phyloP scores from a whole-genome alignment of 2,329 filamentous ascomycete genomes.

The Ceratocystis huliohia region DNA sequence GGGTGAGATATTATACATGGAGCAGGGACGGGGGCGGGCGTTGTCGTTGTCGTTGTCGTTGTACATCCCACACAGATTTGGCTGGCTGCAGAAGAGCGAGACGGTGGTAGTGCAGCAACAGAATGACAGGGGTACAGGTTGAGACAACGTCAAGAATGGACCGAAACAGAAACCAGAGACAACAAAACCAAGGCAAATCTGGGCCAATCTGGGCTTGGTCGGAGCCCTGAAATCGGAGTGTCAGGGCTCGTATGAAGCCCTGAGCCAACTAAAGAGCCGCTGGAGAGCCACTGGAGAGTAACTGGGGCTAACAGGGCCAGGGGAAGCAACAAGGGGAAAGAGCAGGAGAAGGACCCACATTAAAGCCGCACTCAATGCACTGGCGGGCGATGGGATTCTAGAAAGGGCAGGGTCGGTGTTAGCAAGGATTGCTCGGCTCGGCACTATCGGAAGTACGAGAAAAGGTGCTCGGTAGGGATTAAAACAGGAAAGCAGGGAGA shows the following conservation, averaged over 20 bases:
- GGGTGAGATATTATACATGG: background rate
- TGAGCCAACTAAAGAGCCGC: too few species aligned
- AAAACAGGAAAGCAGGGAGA: constrained; percentile 3
- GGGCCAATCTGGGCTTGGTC: background rate
- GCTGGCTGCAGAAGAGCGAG: background rate
- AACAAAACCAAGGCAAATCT: background rate
- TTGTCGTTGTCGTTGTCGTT: background rate
- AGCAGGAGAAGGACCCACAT: constrained; percentile 39
- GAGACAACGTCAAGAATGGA: background rate
- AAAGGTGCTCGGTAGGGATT: background rate
- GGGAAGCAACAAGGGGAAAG: background rate
- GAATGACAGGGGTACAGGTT: background rate
- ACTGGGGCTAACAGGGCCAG: background rate
- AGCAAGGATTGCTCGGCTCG: constrained; percentile 16
- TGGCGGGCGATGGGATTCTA: constrained; percentile 32
- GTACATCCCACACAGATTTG: background rate
- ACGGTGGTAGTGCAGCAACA: background rate
- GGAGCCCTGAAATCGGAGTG: too few species aligned
- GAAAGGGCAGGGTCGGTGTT: constrained; percentile 8
- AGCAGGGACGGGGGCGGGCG: background rate
- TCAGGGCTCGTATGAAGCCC: too few species aligned
- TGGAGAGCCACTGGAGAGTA: background rate
- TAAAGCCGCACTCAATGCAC: constrained; percentile 79
- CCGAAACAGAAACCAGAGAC: background rate
- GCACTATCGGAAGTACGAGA: constrained; percentile 11